A percentile compares a stretch with the other conserved stretches of the same genome.
phyloP scores from a whole-genome alignment of 2,329 filamentous ascomycete species.

The Knufia petricola region DNA sequence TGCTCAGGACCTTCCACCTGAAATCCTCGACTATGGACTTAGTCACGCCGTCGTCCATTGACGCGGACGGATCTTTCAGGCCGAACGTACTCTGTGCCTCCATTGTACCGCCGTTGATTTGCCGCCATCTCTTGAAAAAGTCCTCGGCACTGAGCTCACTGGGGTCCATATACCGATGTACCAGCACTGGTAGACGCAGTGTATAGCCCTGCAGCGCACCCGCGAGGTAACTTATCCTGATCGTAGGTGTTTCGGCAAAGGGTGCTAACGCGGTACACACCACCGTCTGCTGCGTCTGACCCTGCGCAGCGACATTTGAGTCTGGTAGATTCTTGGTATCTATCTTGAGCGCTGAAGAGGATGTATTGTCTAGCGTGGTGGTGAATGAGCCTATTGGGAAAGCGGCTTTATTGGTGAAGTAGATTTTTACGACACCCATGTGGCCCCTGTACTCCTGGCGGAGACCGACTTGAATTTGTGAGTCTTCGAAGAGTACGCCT shows the following conservation, averaged over 20 bases:
- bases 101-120: slow-evolving; percentile 79
- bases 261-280: slow-evolving; percentile 82
- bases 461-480: slow-evolving; percentile 83
- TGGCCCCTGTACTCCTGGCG: slow-evolving; percentile 93
- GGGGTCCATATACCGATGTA: slow-evolving; percentile 95
- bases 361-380: slow-evolving; percentile 72
- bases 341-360: slow-evolving; percentile 61
- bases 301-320: slow-evolving; percentile 61
- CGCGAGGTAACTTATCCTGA: slow-evolving; percentile 87
- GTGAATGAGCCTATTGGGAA: slow-evolving; percentile 83
- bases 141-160: slow-evolving; percentile 80
- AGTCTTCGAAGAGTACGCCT: slow-evolving; percentile 88
- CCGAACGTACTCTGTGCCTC: slow-evolving; percentile 85
- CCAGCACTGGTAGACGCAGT: slow-evolving; percentile 73
- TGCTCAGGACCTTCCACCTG: slow-evolving; percentile 74
- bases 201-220: slow-evolving; percentile 89
- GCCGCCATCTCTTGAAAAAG: slow-evolving; percentile 99
- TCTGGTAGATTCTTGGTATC: slow-evolving; percentile 86
- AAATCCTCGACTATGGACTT: slow-evolving; percentile 62
- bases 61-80: slow-evolving; percentile 46
- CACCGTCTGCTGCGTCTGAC: slow-evolving; percentile 83
- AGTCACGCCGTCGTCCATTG: slow-evolving; percentile 63
- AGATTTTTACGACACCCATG: slow-evolving; percentile 88
- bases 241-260: slow-evolving; percentile 77
- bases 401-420: slow-evolving; percentile 90